Percentiles rank a stretch among this genome's conserved stretches.
These are phyloP conservation scores for Colletotrichum eremochloae DNA, from an alignment of 2,329 filamentous ascomycete species.

Conservation along the genomic window DNA sequence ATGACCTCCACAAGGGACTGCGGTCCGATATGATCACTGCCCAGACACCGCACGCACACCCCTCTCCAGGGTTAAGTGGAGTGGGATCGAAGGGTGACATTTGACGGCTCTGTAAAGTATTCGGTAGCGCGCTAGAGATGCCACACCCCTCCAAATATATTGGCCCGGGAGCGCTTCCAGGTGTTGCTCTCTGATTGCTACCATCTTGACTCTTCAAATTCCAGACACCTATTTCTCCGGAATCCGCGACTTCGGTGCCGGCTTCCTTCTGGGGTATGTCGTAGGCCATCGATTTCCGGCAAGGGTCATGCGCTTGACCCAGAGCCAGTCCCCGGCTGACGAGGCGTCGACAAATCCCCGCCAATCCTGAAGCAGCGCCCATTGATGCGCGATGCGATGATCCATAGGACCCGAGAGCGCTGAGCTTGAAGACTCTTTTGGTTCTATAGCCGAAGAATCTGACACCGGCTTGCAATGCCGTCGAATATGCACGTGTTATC, in stretches of 20 bases:
- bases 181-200: neutral
- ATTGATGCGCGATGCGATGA: neutral
- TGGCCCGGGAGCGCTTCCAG: slow-evolving; percentile 7
- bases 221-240: slow-evolving; percentile 47
- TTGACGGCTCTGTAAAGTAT: slow-evolving; percentile 20
- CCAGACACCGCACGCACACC: slow-evolving; percentile 30
- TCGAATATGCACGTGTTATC: slow-evolving; percentile 80
- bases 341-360: slow-evolving; percentile 43
- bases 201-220: slow-evolving; percentile 46
- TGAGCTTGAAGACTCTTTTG: slow-evolving; percentile 42
- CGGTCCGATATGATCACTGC: slow-evolving; percentile 52
- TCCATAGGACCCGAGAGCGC: neutral
- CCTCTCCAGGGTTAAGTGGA: slow-evolving; percentile 12
- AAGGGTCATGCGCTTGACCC: neutral
- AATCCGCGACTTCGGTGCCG: slow-evolving; percentile 49
- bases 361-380: neutral
- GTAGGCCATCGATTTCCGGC: slow-evolving; percentile 7
- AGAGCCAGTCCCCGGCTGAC: slow-evolving; percentile 14
- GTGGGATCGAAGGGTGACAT: slow-evolving; percentile 32
- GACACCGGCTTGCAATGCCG: slow-evolving; percentile 73
- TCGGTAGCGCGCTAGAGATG: slow-evolving; percentile 16
- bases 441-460: slow-evolving; percentile 66
- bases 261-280: slow-evolving; percentile 46
- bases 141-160: slow-evolving; percentile 45
- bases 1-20: slow-evolving; percentile 51